phyloP scores from a whole-genome alignment of 257 asterid species.

The Solanum appendiculatum region DNA sequence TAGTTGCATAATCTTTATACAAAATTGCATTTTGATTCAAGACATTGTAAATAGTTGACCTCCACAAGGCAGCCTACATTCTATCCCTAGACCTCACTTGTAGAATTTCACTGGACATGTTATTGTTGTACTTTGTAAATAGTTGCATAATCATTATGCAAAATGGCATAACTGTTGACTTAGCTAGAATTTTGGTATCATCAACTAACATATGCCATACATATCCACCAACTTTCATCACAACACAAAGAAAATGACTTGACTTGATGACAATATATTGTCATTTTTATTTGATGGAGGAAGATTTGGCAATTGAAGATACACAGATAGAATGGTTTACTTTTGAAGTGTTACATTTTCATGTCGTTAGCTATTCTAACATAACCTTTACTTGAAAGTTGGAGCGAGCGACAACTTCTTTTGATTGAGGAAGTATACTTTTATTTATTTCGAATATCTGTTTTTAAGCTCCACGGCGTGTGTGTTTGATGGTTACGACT shows the following conservation, averaged over 20 bases:
- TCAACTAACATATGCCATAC: neutral
- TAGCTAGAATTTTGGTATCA: neutral
- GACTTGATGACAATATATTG: neutral
- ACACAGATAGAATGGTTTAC: neutral
- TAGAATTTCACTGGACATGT: no score
- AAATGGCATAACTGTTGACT: neutral
- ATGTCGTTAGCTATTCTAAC: neutral
- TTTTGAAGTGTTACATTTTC: neutral
- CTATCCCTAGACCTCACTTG: no score
- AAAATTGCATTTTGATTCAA: neutral
- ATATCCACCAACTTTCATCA: neutral
- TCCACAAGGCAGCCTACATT: no score
- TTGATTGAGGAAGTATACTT: neutral
- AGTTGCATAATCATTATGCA: neutral
- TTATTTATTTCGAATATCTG: neutral
- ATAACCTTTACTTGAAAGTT: neutral
- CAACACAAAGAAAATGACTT: neutral
- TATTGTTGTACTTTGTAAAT: neutral
- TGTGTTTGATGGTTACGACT: neutral
- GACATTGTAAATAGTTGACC: no score
- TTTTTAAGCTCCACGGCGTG: neutral
- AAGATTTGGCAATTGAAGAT: neutral
- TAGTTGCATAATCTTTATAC: no score
- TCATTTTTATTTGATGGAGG: neutral
- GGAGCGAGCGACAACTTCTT: neutral